Evolutionary conservation across 1,139 yeast species (phyloP), one percentile per base, ranked within the genome.

Genomic region (Wickerhamomyces sp.): DNA sequence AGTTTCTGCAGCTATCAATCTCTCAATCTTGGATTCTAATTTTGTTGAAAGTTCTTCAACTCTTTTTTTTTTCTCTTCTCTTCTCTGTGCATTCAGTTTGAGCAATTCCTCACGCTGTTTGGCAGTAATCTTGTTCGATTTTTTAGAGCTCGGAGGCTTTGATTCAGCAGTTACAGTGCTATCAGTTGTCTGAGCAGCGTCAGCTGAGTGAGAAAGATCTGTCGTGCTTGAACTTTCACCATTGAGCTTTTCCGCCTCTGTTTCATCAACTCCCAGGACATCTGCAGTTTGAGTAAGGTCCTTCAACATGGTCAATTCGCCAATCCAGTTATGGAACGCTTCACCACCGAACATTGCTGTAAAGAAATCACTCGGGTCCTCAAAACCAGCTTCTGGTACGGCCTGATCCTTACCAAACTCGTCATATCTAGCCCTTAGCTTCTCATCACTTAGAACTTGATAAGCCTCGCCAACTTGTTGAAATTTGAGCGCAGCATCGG

Each of bases 311-410:
- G 81, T 72, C 46, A 83, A 70, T 47, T 83, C 87, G 3, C 92
- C 94, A 46, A 84, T 81, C 83, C 88, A 83, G 41, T 75, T 79
- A 44, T 73, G 74, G 55, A 83, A 83, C 1, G 81, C 80, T 43
- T 81, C 89, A 37, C 94, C 94, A 40, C 94, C 94, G 60, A 83
- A 83, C 24, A 83, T 81, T 64, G 76, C 72, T 17, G 77, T 74
- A 58, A 83, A 78, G 53, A 78, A 77, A 52, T 82, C 90, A 33
- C 71, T 63, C 0, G 90, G 88, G 54, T 82, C 90, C 50, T 78
- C 86, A 48, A 79, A 79, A 2, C 86, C 86, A 42, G 78, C 81
- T 24, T 67, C 70, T 3, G 88, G 88, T 30, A 79, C 72, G n/a
- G 81, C 79, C 48, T 76, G 76, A 41, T 76, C 81, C 46, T 78